Evolutionary conservation across 2,329 filamentous ascomycete species (phyloP), one percentile per base, ranked within the genome.

Genomic region (Colletotrichum gigasporum): DNA sequence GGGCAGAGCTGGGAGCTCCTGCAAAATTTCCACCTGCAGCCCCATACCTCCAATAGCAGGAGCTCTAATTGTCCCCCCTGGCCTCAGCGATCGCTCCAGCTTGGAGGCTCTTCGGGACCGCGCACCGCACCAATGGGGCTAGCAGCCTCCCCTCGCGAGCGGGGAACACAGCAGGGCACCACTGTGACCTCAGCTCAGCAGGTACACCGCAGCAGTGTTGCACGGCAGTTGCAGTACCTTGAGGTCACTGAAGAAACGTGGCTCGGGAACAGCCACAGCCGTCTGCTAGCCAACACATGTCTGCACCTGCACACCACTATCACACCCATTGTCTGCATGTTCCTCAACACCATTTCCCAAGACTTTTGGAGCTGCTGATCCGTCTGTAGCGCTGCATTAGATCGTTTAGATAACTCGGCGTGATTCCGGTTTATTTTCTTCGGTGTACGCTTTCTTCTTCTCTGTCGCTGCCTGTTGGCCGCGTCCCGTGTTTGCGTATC

Each of bases 11-110:
- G 18, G 42, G 61, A 61, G 61, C 61, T 64, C 41, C 41, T 44
- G 61, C 56, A 64, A 64, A 64, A 64, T 64, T 64, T 64, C 61
- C 61, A 61, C 61, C 35, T 16, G 4, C 4, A 54, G 56, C 41
- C 61, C 61, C 56, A 22, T 61, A 22, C 12, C 32, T 20, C 61
- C 61, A 64, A 50, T 60, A 60, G 41, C 24, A 60, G 18, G 41
- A 60, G 45, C 45, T 61, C 45, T n/a, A 48, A 61, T 61, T 53
- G 44, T 10, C 18, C 42, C 35, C 42, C 44, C 53, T 28, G 14
- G 47, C 24, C 47, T 26, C 32, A 56, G 44, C 45, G 60, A 63
- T 63, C 60, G 26, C 41, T 59, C 47, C 37, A 24, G 26, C 32
- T 18, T 44, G 47, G 55, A 64, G 61, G 48, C 61, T 64, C 61